Evolutionary conservation across 495 filamentous ascomycete genomes (phyloP), one percentile per base, ranked within the genome.

Genomic region (Tuber microsphaerosporum): DNA sequence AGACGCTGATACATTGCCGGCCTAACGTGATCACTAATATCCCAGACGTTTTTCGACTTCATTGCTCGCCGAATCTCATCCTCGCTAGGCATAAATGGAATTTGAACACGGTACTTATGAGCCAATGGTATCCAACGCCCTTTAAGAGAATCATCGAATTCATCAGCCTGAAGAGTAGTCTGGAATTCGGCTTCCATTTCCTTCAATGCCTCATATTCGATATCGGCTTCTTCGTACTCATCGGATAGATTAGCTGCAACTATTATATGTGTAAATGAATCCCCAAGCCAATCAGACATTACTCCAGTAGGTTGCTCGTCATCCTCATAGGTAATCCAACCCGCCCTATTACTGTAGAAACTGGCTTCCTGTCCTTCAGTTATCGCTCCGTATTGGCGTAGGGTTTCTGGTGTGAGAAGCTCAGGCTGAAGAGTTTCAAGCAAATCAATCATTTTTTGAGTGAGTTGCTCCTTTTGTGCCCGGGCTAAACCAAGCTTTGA

Each of bases 131-230:
- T 75, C 56, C 77, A 85, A 12, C 75, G 71, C 2, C 91, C 92
- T 71, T 75, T 84, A 17, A 93, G 84, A 44, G 68, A 76, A 17
- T 91, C 90, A 70, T 84, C 84, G 37, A 89, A 88, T 19, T 90
- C 89, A 7, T 84, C 85, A 71, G 84, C 84, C 26, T 86, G 83
- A 46, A 86, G 78, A 12, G 72, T 80, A 7, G 83, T 71, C 16
- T 84, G 86, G 22, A 85, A 86, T 74, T 93, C 90, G 0, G 87
- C 88, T 77, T 93, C 91, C 8, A 91, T 80, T 71, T 92, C 90
- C 76, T 87, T 86, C 0, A 92, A 82, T 75, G 89, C 86, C 80
- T 93, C 91, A 65, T 87, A 88, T 45, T 91, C 91, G 9, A 90
- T 84, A 71, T 93, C 91, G 5, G 84, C 83, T 45, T 92, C 90